Evolutionary conservation across 805 yeast species (phyloP).

Genomic region (Teunomyces lycoperdinae): DNA sequence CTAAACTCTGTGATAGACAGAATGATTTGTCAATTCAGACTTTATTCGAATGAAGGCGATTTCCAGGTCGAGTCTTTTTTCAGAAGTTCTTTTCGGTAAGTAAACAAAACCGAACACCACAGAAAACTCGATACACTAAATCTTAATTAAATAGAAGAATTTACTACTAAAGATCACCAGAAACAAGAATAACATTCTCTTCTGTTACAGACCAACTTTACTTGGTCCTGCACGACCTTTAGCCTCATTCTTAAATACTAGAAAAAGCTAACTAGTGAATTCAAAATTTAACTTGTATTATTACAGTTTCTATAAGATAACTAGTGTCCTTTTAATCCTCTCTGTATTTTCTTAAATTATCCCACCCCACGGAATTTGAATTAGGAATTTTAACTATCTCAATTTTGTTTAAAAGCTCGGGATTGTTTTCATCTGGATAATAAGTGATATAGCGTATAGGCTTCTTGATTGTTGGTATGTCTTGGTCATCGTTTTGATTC

Average conservation of each 20-base stretch:
- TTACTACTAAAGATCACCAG: background rate
- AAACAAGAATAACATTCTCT: background rate
- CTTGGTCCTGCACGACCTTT: conserved; percentile 1
- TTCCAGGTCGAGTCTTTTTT: background rate
- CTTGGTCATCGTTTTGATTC: conserved; percentile 7
- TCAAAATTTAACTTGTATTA: no score
- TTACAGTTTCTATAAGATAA: background rate
- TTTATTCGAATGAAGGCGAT: background rate
- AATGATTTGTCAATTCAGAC: background rate
- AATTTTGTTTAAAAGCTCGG: conserved; percentile 33
- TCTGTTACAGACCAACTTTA: background rate
- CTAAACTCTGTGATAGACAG: background rate
- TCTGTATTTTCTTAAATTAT: conserved; percentile 35
- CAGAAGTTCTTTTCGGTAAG: background rate
- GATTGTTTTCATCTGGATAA: conserved; percentile 28
- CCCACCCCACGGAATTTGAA: conserved; percentile 44
- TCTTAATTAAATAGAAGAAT: background rate
- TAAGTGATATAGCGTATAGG: conserved; percentile 32
- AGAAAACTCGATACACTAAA: background rate
- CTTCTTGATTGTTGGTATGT: conserved; percentile 23
- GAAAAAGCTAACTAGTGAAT: no score
- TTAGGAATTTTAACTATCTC: conserved; percentile 43
- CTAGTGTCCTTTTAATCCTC: conserved; percentile 1
- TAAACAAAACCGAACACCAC: background rate
- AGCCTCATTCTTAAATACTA: background rate